Percentiles rank a stretch among this genome's conserved stretches.
phyloP scores from a whole-genome alignment of 768 basidiomycete genomes.

The Tricholoma sp. region DNA sequence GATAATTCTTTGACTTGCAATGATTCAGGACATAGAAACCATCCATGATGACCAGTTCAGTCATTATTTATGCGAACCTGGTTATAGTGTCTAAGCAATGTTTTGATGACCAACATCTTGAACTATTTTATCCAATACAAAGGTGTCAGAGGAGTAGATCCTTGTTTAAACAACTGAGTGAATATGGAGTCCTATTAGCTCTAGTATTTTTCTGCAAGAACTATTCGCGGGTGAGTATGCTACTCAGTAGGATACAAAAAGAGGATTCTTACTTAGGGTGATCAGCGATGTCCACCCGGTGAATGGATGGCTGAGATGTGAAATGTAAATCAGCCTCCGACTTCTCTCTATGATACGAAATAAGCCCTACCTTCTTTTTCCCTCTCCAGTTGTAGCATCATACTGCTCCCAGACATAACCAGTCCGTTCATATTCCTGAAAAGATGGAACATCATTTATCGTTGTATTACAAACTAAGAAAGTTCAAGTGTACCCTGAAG shows the following conservation, averaged over 20 bases:
- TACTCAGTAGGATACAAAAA: neutral
- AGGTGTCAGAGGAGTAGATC: neutral
- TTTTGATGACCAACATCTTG: too few relatives aligned
- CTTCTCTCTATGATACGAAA: neutral
- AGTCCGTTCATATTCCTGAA: conserved; percentile 84
- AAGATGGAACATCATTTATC: neutral
- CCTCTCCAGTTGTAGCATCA: conserved; percentile 77
- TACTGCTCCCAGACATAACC: conserved; percentile 99
- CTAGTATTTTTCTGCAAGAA: conserved; percentile 26
- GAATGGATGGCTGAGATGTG: conserved; percentile 74
- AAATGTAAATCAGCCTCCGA: conserved; percentile 4
- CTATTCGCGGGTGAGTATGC: conserved; percentile 8
- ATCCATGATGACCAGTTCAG: too few relatives aligned
- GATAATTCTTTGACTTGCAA: too few relatives aligned
- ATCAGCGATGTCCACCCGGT: conserved; percentile 95
- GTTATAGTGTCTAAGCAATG: too few relatives aligned
- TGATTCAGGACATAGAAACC: too few relatives aligned
- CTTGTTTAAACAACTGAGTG: neutral
- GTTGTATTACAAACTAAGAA: neutral
- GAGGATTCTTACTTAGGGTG: conserved; percentile 66
- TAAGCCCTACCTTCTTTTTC: conserved; percentile 67
- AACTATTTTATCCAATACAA: too few relatives aligned
- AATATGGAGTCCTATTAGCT: neutral
- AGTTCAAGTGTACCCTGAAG: conserved; percentile 35
- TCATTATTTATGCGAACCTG: too few relatives aligned